Evolutionary conservation across 176 grass and related monocot species (phyloP), one percentile per base, ranked within the genome.

Genomic region (Stipa capillata): DNA sequence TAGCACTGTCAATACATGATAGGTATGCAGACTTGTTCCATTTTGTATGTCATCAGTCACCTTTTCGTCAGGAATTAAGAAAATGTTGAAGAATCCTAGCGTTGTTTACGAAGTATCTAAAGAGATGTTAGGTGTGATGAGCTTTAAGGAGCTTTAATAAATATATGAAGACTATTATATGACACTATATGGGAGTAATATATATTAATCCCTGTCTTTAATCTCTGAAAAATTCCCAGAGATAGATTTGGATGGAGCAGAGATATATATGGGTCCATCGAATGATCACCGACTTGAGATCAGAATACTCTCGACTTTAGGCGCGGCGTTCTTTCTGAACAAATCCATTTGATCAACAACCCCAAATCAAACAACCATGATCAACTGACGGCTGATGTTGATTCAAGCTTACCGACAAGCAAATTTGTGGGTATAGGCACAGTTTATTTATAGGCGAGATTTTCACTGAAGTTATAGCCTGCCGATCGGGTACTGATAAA

Each of bases 311-410:
- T 80, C 56, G 25, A 72, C 68, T 80, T 86, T 86, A 44, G 66
- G 42, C 49, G 33, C 33, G 14, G 13, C 41, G 13, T n/a, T n/a
- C n/a, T n/a, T 55, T 39, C 42, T 24, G 16, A 63, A 79, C 69
- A 72, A 79, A 85, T 85, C 61, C 84, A 45, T 36, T 17, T 23
- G 41, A 69, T 85, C 84, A 80, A 78, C 84, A 79, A 79, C 78
- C 68, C 45, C 84, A 65, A 73, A 79, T 56, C 36, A 2, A 79
- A 29, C 47, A 59, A 40, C 63, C 43, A 47, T 65, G 64, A 20
- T 31, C 20, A 73, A 62, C 66, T 73, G 76, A 65, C 58, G 68
- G 47, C 68, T 61, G 74, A 21, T 47, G 42, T 77, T 25, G 42
- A 25, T 66, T 48, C 8, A 29, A 40, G 41, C 73, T 69, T 69